These are phyloP conservation scores for Urochloa ruziziensis DNA, from an alignment of 176 grass and related monocot genomes.

Conservation along the genomic window DNA sequence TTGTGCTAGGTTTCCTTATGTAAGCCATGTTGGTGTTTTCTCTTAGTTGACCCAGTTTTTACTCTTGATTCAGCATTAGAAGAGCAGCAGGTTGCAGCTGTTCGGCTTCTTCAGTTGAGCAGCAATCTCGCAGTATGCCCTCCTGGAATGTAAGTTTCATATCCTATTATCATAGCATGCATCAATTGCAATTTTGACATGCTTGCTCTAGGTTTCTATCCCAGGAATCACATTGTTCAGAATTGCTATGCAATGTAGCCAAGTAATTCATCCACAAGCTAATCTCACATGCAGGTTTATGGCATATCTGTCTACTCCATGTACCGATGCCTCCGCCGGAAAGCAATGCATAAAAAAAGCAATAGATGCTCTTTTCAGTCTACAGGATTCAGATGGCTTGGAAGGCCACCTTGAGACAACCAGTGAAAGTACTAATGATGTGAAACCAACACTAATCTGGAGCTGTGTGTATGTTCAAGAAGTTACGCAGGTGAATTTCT, in stretches of 20 bases:
- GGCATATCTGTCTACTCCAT: slow-evolving; percentile 74
- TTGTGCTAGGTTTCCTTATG: slow-evolving; percentile 10
- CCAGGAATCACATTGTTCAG: slow-evolving; percentile 6
- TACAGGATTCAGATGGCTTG: slow-evolving; percentile 29
- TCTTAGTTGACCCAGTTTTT: slow-evolving; percentile 12
- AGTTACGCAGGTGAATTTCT: slow-evolving; percentile 55
- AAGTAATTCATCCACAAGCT: slow-evolving; percentile 10
- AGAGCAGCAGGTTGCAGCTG: slow-evolving; percentile 57
- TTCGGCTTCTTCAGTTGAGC: slow-evolving; percentile 85
- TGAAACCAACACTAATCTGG: slow-evolving; percentile 71
- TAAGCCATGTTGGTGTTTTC: slow-evolving; percentile 7
- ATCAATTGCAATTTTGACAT: slow-evolving; percentile 15
- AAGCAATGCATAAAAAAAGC: slow-evolving; percentile 69
- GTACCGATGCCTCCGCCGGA: slow-evolving; percentile 51
- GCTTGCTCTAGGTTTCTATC: slow-evolving; percentile 4
- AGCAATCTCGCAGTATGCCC: slow-evolving; percentile 87
- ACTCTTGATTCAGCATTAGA: slow-evolving; percentile 66
- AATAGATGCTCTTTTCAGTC: slow-evolving; percentile 69
- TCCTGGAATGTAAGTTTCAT: slow-evolving; percentile 69
- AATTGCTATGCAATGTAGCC: slow-evolving; percentile 8
- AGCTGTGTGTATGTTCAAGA: slow-evolving; percentile 77
- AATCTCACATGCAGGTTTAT: slow-evolving; percentile 67
- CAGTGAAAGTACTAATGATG: slow-evolving; percentile 25
- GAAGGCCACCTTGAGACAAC: slow-evolving; percentile 33
- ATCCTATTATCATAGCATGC: slow-evolving; percentile 15